Conservation (phyloP, 1,284 basidiomycete genomes). For the Apiotrichum laibachii region DNA sequence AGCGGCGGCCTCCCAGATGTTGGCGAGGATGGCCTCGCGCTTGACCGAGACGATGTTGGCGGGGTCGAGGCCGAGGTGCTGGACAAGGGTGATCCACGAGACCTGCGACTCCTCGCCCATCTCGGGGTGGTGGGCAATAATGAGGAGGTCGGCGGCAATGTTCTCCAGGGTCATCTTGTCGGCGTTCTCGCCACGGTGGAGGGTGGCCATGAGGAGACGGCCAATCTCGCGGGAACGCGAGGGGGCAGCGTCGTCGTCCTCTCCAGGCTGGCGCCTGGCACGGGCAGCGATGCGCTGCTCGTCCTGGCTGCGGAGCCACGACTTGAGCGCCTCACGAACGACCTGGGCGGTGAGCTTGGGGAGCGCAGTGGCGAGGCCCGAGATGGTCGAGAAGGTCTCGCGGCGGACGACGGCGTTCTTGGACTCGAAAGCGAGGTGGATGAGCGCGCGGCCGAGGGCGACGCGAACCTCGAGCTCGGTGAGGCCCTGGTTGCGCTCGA, state of each 20-base stretch:
- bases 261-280: slow-evolving; percentile 22
- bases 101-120: slow-evolving; percentile 63
- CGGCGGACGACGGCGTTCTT: slow-evolving; percentile 59
- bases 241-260: slow-evolving; percentile 32
- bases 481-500: slow-evolving; percentile 59
- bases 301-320: slow-evolving; percentile 40
- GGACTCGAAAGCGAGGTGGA: slow-evolving; percentile 66
- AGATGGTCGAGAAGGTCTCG: slow-evolving; percentile 55
- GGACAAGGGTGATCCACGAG: slow-evolving; percentile 80
- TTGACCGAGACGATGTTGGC: slow-evolving; percentile 51
- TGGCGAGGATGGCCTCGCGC: slow-evolving; percentile 36
- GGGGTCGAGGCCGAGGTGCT: slow-evolving; percentile 67
- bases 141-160: slow-evolving; percentile 57
- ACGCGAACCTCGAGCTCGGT: slow-evolving; percentile 59
- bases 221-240: slow-evolving; percentile 41
- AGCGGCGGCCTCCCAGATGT: slow-evolving; percentile 35
- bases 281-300: slow-evolving; percentile 24
- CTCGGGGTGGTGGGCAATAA: slow-evolving; percentile 71
- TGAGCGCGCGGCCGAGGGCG: slow-evolving; percentile 63
- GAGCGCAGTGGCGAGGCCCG: slow-evolving; percentile 36
- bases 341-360: slow-evolving; percentile 59
- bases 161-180: slow-evolving; percentile 33
- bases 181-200: slow-evolving; percentile 15
- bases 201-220: slow-evolving; percentile 28
- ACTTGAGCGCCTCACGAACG: slow-evolving; percentile 59